phyloP scores from a whole-genome alignment of 805 yeast genomes.

The Kodamaea lidongshanica region DNA sequence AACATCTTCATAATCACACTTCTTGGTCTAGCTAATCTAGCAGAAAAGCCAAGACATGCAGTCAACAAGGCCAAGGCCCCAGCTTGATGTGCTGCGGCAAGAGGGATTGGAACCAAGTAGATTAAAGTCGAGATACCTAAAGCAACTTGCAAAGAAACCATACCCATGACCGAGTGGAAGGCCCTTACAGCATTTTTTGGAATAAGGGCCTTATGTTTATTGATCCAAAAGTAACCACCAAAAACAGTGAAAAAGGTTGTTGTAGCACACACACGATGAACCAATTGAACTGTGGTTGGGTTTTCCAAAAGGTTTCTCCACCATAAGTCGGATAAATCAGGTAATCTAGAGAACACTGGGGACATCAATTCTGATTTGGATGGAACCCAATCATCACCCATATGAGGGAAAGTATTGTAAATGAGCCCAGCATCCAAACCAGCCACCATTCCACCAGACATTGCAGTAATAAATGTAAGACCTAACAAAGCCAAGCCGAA shows the following conservation, averaged over 20 bases:
- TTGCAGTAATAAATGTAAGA: slow-evolving; percentile 80
- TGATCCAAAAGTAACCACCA: slow-evolving; percentile 65
- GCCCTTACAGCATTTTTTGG: slow-evolving; percentile 52
- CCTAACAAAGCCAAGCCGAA: slow-evolving; percentile 52
- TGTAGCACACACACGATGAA: slow-evolving; percentile 80
- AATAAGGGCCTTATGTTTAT: slow-evolving; percentile 45
- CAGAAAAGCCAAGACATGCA: slow-evolving; percentile 49
- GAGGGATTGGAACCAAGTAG: slow-evolving; percentile 83
- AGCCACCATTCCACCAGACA: slow-evolving; percentile 98
- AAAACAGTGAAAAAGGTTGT: slow-evolving; percentile 69
- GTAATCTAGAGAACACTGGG: slow-evolving; percentile 59
- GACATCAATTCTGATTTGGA: slow-evolving; percentile 72
- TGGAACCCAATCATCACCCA: slow-evolving; percentile 85
- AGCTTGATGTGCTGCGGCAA: slow-evolving; percentile 96
- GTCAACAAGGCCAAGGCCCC: slow-evolving; percentile 91
- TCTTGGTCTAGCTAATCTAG: slow-evolving; percentile 34
- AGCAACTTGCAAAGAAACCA: slow-evolving; percentile 75
- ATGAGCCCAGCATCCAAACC: slow-evolving; percentile 97
- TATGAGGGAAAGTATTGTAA: slow-evolving; percentile 92
- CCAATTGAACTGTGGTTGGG: slow-evolving; percentile 91
- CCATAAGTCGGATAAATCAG: slow-evolving; percentile 65
- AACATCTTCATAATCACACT: slow-evolving; percentile 24
- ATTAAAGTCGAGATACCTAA: slow-evolving; percentile 83
- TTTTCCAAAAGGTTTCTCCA: slow-evolving; percentile 94
- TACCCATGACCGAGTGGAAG: slow-evolving; percentile 69